These are phyloP conservation scores for Cladorrhinum samala DNA, from an alignment of 495 filamentous ascomycete species.

Conservation along the genomic window DNA sequence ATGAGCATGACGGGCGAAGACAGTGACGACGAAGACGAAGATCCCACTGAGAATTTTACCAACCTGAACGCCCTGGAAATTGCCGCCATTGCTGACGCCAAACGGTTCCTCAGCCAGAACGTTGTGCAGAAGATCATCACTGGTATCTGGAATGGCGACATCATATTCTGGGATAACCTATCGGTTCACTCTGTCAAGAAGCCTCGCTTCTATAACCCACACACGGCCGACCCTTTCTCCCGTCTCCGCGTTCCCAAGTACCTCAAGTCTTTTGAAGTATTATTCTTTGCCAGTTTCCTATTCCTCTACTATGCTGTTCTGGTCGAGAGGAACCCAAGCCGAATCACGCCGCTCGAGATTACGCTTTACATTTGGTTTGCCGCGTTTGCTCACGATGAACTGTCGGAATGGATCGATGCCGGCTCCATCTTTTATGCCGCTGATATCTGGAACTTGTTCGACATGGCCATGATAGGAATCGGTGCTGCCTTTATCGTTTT, in stretches of 20 bases:
- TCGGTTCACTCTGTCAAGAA: slow-evolving; percentile 72
- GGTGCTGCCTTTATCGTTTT: slow-evolving; percentile 65
- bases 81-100: slow-evolving; percentile 80
- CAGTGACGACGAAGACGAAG: slow-evolving; percentile 41
- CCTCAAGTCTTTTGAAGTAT: slow-evolving; percentile 79
- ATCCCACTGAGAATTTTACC: slow-evolving; percentile 60
- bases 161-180: slow-evolving; percentile 85
- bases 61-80: slow-evolving; percentile 87
- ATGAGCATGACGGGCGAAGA: slow-evolving; percentile 38
- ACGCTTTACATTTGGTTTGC: slow-evolving; percentile 64
- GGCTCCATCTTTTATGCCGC: slow-evolving; percentile 78
- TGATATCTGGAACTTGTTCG: slow-evolving; percentile 89
- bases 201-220: slow-evolving; percentile 72
- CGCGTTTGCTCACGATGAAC: slow-evolving; percentile 82
- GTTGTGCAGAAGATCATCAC: slow-evolving; percentile 83
- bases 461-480: slow-evolving; percentile 79
- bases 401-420: slow-evolving; percentile 76
- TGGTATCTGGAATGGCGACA: slow-evolving; percentile 86
- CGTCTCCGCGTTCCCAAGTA: slow-evolving; percentile 87
- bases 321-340: slow-evolving; percentile 47
- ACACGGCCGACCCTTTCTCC: slow-evolving; percentile 73
- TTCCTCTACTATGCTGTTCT: slow-evolving; percentile 80
- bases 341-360: slow-evolving; percentile 47
- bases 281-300: slow-evolving; percentile 80
- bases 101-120: slow-evolving; percentile 80